Evolutionary conservation across 225 moss, liverwort and hornwort species (phyloP), one percentile per base, ranked within the genome.

Genomic region (Thuidium tamariscinum): DNA sequence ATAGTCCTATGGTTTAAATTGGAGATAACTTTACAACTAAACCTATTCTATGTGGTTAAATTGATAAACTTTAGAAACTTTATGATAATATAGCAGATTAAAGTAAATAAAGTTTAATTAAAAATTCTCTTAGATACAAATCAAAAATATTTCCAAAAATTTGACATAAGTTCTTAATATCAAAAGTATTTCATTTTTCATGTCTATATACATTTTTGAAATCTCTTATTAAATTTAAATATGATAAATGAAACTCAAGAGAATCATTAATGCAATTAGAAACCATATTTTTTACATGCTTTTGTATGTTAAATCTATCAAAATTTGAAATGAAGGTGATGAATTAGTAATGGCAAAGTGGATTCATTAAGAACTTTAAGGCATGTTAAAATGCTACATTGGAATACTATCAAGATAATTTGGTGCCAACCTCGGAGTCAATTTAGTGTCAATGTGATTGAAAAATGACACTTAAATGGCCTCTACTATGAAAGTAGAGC

Each of bases 171-270:
- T 11, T 73, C 10, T 16, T 11, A 2, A 26, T 16, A 10, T 5
- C 0, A 44, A 48, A 48, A 48, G 2, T 4, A 0, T 20, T 32
- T 0, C 4, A 49, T 34, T 34, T 32, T 49, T 32, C 1, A 30
- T 11, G 0, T 73, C 5, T 32, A 6, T 7, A 34, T 20, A 32
- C 9, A n/a, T n/a, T 32, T 49, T 49, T 1, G 20, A 48, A 4
- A 1, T 48, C 3, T 48, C 19, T 20, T 7, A 32, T 7, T 13
- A 34, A 4, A 74, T 34, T 34, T 13, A 11, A 32, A 0, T 19
- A 30, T 2, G 1, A 73, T 46, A 30, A 0, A 0, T 2, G 30
- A 23, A 13, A 13, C 0, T 2, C 1, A 2, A 17, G 23, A 39
- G 0, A 23, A 25, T 27, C 72, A 17, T 6, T 16, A 17, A 46